These are phyloP conservation scores for Penicillium expansum DNA, from an alignment of 2,329 filamentous ascomycete genomes.

Conservation along the genomic window DNA sequence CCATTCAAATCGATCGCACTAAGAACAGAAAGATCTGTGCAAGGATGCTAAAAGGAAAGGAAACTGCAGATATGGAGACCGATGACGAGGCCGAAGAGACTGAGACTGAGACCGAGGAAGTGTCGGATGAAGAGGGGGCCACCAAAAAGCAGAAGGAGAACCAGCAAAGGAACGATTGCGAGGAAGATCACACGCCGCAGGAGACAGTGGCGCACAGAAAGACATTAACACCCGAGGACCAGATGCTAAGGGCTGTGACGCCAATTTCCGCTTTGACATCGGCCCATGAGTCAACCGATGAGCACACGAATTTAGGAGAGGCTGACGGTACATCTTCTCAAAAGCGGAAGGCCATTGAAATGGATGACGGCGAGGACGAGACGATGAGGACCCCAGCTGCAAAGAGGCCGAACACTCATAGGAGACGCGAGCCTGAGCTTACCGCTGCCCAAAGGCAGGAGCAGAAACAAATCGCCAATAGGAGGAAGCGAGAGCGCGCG, in stretches of 20 bases:
- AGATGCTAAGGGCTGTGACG: background rate
- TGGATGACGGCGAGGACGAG: background rate
- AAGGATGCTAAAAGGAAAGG: background rate
- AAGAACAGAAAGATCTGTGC: background rate
- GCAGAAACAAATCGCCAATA: background rate
- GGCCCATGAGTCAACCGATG: background rate
- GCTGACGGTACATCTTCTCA: no score
- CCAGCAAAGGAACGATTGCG: background rate
- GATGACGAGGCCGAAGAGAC: background rate
- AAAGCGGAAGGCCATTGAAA: background rate
- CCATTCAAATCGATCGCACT: background rate
- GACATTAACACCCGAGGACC: background rate
- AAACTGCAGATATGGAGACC: background rate
- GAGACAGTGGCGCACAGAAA: background rate
- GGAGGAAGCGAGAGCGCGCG: background rate
- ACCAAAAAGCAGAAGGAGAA: no score
- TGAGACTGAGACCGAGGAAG: background rate
- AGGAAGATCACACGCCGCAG: background rate
- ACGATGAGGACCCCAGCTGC: background rate
- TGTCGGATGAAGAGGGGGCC: background rate
- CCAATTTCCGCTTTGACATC: background rate
- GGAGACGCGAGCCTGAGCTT: background rate
- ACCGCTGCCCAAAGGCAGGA: background rate
- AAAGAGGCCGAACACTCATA: background rate
- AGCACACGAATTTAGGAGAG: background rate